These are phyloP conservation scores for Coemansia javaensis DNA, from an alignment of 192 early-diverging fungal species.

Conservation along the genomic window DNA sequence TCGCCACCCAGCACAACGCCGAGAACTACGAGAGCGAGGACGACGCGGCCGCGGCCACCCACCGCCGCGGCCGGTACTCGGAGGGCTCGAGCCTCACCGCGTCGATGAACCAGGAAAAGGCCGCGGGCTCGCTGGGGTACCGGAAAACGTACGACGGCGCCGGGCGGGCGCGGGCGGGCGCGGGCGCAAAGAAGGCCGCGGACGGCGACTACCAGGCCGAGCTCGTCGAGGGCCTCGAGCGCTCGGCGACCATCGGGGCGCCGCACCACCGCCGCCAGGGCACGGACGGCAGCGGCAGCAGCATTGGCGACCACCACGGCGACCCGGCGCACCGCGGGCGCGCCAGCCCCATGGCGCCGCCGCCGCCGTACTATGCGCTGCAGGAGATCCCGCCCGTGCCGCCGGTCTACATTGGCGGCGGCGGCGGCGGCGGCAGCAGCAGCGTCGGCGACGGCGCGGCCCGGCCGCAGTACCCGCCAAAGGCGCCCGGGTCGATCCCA, in stretches of 20 bases:
- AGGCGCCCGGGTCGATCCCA: conserved; percentile 21
- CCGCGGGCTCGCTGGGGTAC: conserved; percentile 19
- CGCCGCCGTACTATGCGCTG: conserved; percentile 13
- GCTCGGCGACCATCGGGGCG: conserved; percentile 36
- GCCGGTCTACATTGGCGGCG: conserved; percentile 12
- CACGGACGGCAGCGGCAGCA: conserved; percentile 34
- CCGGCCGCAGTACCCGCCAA: not conserved
- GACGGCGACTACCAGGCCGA: conserved; percentile 36
- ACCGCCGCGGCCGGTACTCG: conserved; percentile 40
- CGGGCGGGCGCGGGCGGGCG: conserved; percentile 13
- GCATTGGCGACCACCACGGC: conserved; percentile 22
- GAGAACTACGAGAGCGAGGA: conserved; percentile 37
- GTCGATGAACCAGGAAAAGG: conserved; percentile 40
- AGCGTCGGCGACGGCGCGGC: not conserved
- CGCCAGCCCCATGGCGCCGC: conserved; percentile 40
- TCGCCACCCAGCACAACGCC: conserved; percentile 9
- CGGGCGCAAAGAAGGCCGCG: conserved; percentile 21
- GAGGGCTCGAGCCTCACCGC: conserved; percentile 42
- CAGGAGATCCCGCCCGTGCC: conserved; percentile 37
- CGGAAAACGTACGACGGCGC: conserved; percentile 48
- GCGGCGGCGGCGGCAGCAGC: not conserved
- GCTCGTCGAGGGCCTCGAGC: conserved; percentile 40
- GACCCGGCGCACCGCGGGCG: conserved; percentile 1
- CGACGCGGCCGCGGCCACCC: conserved; percentile 9
- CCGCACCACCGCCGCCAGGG: conserved; percentile 40